Base-by-base conservation (phyloP, 768 basidiomycete genomes). In the Russula earlei region DNA sequence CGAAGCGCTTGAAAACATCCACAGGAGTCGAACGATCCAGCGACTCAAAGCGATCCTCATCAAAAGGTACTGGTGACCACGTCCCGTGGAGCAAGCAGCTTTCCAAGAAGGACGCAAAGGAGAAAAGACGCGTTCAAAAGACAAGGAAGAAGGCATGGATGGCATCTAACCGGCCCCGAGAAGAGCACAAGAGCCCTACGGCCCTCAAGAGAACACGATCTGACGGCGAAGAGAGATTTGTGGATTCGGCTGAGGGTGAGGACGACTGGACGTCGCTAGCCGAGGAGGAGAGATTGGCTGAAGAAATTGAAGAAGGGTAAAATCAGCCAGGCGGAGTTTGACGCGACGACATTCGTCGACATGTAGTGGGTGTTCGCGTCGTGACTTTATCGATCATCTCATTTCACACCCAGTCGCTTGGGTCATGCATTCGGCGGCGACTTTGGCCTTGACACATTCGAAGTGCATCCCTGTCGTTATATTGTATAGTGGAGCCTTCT, bases 71-170 rank as follows among this genome's bases (percentile, higher is more conserved):
- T 66, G 84, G 82, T 63, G 72, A 73, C 51, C 84, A 83, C 65
- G 64, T 71, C n/a, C 71, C 94, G 0, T 98, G 95, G 95, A 93
- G 91, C 60, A 75, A 80, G 41, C 78, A 95, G 64, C 70, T 67
- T 3, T 72, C 72, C 1, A 77, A 72, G 61, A 83, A 78, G 65
- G 85, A 83, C 49, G 75, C 78, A 63, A 80, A 77, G 60, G 84
- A 85, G 38, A 80, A 78, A 54, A 71, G 90, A 54, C 80, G 78
- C 61, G 83, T 86, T 62, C 91, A 91, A 74, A 85, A 77, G 68
- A 75, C 73, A 29, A 76, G 75, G 63, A 90, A 88, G 67, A 80
- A 76, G 56, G 77, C 82, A 59, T 84, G 83, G 82, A 64, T 80
- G 55, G 78, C 77, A 66, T 58, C 65, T 19, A 70, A 68, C 60